Percentiles rank a stretch among this genome's conserved stretches.
These are phyloP conservation scores for Taphrina flavorubra DNA, from an alignment of 1,139 yeast species.

Conservation along the genomic window DNA sequence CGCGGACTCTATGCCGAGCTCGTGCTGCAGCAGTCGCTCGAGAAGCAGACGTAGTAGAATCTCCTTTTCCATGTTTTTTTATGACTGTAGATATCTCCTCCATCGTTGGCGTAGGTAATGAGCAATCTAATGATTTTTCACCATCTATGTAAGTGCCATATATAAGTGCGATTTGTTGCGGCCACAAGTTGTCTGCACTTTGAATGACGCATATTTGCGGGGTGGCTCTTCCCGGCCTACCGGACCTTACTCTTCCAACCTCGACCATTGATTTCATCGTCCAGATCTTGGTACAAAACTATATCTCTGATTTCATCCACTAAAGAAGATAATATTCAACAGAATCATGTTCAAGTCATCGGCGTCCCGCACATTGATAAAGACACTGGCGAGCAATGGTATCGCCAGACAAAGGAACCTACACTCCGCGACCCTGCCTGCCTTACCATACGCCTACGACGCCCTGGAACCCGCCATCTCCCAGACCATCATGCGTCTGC, in stretches of 20 bases:
- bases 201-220: not conserved
- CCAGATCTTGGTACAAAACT: no score
- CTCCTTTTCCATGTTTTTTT: not conserved
- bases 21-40: slow-evolving; percentile 48
- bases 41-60: slow-evolving; percentile 11
- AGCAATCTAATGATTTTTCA: not conserved
- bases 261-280: no score
- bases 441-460: slow-evolving; percentile 41
- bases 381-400: no score
- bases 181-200: not conserved
- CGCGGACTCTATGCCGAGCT: slow-evolving; percentile 55
- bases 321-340: no score
- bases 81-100: no score
- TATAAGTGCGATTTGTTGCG: no score
- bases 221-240: not conserved
- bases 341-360: not conserved
- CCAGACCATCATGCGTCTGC: slow-evolving; percentile 75
- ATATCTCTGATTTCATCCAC: no score
- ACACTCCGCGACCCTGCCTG: slow-evolving; percentile 13
- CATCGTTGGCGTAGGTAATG: not conserved
- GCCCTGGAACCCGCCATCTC: slow-evolving; percentile 91
- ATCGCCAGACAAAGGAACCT: no score
- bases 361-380: no score
- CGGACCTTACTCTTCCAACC: not conserved
- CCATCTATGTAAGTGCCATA: no score